These are phyloP conservation scores for Guadua angustifolia DNA, from an alignment of 176 grass and related monocot genomes.

Conservation along the genomic window DNA sequence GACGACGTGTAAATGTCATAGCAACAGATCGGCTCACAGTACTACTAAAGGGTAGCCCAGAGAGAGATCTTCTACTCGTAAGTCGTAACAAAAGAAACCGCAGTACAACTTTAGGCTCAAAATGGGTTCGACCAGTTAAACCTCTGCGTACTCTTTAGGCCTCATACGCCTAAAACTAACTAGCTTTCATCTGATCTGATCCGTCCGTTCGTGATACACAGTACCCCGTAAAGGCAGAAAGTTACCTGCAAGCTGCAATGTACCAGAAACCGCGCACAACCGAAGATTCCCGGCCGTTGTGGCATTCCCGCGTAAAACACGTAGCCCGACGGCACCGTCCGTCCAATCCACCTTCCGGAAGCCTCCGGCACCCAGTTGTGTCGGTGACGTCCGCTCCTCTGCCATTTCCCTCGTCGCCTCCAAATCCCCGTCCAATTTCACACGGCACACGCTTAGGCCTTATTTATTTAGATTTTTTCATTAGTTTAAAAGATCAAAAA, in stretches of 20 bases:
- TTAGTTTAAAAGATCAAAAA: too few species aligned
- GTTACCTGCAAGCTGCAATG: neutral
- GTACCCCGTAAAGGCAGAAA: neutral
- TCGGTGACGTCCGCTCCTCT: conserved; percentile 3
- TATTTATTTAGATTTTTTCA: too few species aligned
- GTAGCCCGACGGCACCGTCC: conserved; percentile 21
- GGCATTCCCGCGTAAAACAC: conserved; percentile 26
- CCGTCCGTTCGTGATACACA: neutral
- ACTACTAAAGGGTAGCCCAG: too few species aligned
- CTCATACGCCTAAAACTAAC: neutral
- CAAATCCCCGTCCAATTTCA: neutral
- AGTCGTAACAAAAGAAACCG: neutral
- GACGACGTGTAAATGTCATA: neutral
- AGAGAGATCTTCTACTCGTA: neutral
- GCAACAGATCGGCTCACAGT: neutral
- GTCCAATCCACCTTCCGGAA: conserved; percentile 31
- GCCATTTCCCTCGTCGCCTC: neutral
- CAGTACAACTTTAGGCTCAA: neutral
- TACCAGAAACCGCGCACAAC: neutral
- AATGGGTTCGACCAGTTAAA: neutral
- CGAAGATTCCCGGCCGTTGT: neutral
- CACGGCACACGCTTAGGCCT: neutral
- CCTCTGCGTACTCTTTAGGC: neutral
- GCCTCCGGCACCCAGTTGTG: neutral
- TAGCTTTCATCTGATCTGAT: neutral